Conservation (phyloP, 2,329 filamentous ascomycete species). For the Penicillium expansum region DNA sequence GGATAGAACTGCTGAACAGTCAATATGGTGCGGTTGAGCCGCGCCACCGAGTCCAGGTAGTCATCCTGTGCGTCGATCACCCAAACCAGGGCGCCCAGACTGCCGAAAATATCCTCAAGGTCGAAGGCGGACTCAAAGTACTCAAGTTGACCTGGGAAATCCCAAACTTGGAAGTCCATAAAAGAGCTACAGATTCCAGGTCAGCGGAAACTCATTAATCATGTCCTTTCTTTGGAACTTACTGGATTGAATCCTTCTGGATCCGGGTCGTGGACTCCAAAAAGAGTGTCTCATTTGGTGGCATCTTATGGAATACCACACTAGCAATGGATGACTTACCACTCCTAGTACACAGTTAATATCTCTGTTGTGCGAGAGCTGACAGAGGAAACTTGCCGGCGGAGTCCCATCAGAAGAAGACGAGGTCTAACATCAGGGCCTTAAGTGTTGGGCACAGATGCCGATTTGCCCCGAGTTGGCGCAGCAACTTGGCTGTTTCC, state of each 20-base stretch:
- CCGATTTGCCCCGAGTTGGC: slow-evolving; percentile 27
- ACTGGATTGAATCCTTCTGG: slow-evolving; percentile 95
- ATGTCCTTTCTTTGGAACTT: slow-evolving; percentile 40
- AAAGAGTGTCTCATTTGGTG: slow-evolving; percentile 91
- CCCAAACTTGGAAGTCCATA: slow-evolving; percentile 99
- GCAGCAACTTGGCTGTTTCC: slow-evolving; percentile 26
- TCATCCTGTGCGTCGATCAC: slow-evolving; percentile 98
- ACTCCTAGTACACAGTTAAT: slow-evolving; percentile 59
- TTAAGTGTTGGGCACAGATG: slow-evolving; percentile 38
- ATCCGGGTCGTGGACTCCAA: slow-evolving; percentile 92
- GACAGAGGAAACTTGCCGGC: slow-evolving; percentile 61
- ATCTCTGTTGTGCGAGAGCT: not conserved
- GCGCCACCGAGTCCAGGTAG: slow-evolving; percentile 85
- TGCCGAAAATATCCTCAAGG: slow-evolving; percentile 88
- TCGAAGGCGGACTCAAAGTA: slow-evolving; percentile 88
- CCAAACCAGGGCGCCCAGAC: slow-evolving; percentile 93
- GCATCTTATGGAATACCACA: slow-evolving; percentile 98
- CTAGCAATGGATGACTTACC: slow-evolving; percentile 98
- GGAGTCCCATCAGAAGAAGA: slow-evolving; percentile 89
- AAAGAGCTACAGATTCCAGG: slow-evolving; percentile 66
- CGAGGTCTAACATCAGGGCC: slow-evolving; percentile 69
- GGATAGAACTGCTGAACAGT: slow-evolving; percentile 86
- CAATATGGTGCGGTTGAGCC: slow-evolving; percentile 84
- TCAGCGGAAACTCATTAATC: not conserved
- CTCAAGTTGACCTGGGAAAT: slow-evolving; percentile 92